Evolutionary conservation across 1,284 basidiomycete genomes (phyloP), one percentile per base, ranked within the genome.

Genomic region (Ganoderma sp.): DNA sequence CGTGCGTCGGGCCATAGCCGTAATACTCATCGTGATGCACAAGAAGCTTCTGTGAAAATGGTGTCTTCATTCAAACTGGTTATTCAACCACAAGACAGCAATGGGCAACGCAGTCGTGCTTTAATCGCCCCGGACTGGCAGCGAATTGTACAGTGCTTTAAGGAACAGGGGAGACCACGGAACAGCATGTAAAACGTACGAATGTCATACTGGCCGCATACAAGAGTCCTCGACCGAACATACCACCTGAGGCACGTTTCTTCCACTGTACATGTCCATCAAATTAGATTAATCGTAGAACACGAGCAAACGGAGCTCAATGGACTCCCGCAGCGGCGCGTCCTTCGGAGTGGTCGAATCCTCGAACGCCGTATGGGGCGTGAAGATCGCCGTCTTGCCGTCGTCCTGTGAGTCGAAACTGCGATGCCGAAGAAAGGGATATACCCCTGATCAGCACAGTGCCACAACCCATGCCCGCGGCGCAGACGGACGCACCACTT

Each of bases 291-390:
- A 84, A 71, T 87, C 85, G 71, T 89, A 90, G 78, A 90, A 90
- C 0, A 90, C 87, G 12, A 90, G 78, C 0, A 85, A 83, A 32
- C 88, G 75, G 34, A 89, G 75, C 76, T 89, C 88, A 65, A 90
- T 89, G 0, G 87, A 88, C 78, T 89, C 84, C 61, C 88, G 78
- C 5, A 80, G 77, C 39, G 84, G 85, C 0, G 86, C 81, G 45
- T 79, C 85, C 56, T 79, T 73, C 6, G 88, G 87, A 2, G 86
- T 87, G 1, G 80, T 80, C 3, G 86, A 85, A 70, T 90, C 88
- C 41, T 79, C 68, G 72, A 90, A 89, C 3, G 81, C 86, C n/a
- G 86, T 87, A 70, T 90, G 88, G 3, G 88, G 88, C 0, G 88
- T 87, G 65, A 87, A 84, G 2, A 81, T 73, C 1, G 87, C 85